A percentile compares a stretch with the other conserved stretches of the same genome.
Evolutionary conservation across 768 basidiomycete genomes (phyloP).

Genomic region (Boletellus emodensis): DNA sequence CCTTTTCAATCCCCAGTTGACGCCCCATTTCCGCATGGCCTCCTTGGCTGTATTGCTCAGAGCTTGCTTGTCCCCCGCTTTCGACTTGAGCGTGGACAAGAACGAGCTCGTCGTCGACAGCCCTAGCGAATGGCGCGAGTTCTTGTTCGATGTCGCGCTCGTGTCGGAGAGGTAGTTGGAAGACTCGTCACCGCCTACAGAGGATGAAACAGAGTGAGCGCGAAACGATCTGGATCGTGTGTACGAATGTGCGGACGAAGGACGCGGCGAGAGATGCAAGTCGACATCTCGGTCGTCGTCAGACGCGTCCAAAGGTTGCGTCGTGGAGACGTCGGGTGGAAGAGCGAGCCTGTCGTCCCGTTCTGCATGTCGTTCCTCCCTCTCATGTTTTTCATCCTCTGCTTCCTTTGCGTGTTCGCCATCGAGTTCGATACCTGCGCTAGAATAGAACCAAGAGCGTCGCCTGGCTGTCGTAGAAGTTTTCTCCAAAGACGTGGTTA

Average conservation of each 20-base stretch:
- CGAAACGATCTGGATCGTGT: slow-evolving; percentile 30
- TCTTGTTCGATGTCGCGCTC: slow-evolving; percentile 21
- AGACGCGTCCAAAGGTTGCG: slow-evolving; percentile 6
- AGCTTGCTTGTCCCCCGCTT: slow-evolving; percentile 79
- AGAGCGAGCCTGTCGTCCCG: slow-evolving; percentile 33
- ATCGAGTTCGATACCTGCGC: slow-evolving; percentile 37
- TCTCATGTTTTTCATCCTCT: slow-evolving; percentile 21
- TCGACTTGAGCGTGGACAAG: slow-evolving; percentile 74
- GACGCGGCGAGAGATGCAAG: slow-evolving; percentile 31
- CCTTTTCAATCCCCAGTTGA: slow-evolving; percentile 71
- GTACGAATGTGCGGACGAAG: slow-evolving; percentile 45
- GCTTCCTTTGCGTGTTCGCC: slow-evolving; percentile 20
- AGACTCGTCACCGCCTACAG: slow-evolving; percentile 25
- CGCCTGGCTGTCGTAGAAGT: slow-evolving; percentile 33
- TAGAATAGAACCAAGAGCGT: slow-evolving; percentile 56
- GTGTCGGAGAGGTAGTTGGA: slow-evolving; percentile 34
- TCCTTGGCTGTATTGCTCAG: slow-evolving; percentile 83
- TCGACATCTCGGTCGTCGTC: slow-evolving; percentile 20
- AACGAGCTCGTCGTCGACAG: slow-evolving; percentile 48
- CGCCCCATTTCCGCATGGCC: slow-evolving; percentile 89
- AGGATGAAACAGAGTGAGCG: slow-evolving; percentile 35
- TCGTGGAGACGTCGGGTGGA: slow-evolving; percentile 5
- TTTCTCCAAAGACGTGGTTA: slow-evolving; percentile 21
- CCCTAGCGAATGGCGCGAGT: slow-evolving; percentile 42
- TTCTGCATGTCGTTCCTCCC: slow-evolving; percentile 29